phyloP scores from a whole-genome alignment of 495 filamentous ascomycete genomes.

The Evernia prunastri region DNA sequence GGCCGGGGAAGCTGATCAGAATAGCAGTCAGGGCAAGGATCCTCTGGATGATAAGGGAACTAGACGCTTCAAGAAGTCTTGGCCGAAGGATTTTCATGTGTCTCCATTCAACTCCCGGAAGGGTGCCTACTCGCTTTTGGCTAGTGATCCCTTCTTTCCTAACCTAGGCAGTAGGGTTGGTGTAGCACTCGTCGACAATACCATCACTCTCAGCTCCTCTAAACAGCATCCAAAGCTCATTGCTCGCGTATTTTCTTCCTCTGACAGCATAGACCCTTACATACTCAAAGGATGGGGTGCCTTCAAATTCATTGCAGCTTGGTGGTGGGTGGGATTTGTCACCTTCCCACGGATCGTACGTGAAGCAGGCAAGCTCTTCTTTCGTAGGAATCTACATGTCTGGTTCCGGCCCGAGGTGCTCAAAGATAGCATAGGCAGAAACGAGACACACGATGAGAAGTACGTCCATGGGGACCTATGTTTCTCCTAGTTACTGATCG shows the following conservation, averaged over 20 bases:
- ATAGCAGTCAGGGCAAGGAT: neutral
- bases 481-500: neutral
- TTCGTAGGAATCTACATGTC: constrained; percentile 46
- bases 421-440: constrained; percentile 43
- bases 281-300: constrained; percentile 37
- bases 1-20: neutral
- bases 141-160: constrained; percentile 47
- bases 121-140: constrained; percentile 50
- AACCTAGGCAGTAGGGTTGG: constrained; percentile 25
- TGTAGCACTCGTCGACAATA: constrained; percentile 42
- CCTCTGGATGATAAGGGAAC: neutral
- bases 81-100: constrained; percentile 68
- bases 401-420: constrained; percentile 54
- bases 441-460: constrained; percentile 39
- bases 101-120: constrained; percentile 65
- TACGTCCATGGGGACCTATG: constrained; percentile 1
- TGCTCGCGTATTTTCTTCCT: constrained; percentile 45
- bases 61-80: constrained; percentile 40
- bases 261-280: constrained; percentile 43
- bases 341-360: constrained; percentile 56
- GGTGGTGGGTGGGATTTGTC: constrained; percentile 58
- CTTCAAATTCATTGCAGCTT: constrained; percentile 44
- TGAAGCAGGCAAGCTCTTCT: constrained; percentile 50
- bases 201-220: constrained; percentile 51
- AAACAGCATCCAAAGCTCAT: constrained; percentile 50